phyloP scores from a whole-genome alignment of 805 yeast species.

The Sugiyamaella smithiae region DNA sequence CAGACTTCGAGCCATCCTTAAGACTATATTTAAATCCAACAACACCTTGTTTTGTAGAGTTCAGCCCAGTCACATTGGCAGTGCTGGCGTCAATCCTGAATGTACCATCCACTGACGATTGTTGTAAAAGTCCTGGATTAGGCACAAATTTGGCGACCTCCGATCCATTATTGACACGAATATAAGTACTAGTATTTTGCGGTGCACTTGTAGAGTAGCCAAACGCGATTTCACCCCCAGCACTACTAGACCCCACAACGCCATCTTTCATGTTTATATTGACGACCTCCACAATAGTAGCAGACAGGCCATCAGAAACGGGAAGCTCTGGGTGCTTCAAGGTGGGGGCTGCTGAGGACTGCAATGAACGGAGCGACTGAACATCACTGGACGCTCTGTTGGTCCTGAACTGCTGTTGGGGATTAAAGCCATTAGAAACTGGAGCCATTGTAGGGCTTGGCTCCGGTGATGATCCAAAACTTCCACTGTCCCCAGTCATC shows the following conservation, averaged over 20 bases:
- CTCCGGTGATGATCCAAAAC: constrained; percentile 6
- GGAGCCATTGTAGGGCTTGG: constrained; percentile 8
- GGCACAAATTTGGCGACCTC: constrained; percentile 46
- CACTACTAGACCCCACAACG: constrained; percentile 52
- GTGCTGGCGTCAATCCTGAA: constrained; percentile 13
- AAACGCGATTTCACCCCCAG: constrained; percentile 84
- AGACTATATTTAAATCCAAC: constrained; percentile 78
- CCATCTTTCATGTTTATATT: constrained; percentile 76
- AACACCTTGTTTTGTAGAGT: constrained; percentile 32
- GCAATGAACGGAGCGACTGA: constrained; percentile 25
- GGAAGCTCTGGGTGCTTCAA: constrained; percentile 32
- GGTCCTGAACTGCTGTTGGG: not conserved
- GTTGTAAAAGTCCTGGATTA: constrained; percentile 54
- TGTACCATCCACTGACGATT: constrained; percentile 29
- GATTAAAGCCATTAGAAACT: not conserved
- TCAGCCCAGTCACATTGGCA: constrained; percentile 11
- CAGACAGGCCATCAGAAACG: constrained; percentile 45
- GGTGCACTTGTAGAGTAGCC: constrained; percentile 47
- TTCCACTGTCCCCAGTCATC: constrained; percentile 2
- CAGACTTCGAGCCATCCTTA: constrained; percentile 35
- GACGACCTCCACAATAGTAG: constrained; percentile 82
- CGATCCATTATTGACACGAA: constrained; percentile 30
- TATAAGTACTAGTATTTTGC: constrained; percentile 9
- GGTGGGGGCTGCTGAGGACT: constrained; percentile 18
- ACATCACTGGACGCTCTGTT: constrained; percentile 18